These are phyloP conservation scores for Cydonia oblonga DNA, from an alignment of 331 rosid species.

Conservation along the genomic window DNA sequence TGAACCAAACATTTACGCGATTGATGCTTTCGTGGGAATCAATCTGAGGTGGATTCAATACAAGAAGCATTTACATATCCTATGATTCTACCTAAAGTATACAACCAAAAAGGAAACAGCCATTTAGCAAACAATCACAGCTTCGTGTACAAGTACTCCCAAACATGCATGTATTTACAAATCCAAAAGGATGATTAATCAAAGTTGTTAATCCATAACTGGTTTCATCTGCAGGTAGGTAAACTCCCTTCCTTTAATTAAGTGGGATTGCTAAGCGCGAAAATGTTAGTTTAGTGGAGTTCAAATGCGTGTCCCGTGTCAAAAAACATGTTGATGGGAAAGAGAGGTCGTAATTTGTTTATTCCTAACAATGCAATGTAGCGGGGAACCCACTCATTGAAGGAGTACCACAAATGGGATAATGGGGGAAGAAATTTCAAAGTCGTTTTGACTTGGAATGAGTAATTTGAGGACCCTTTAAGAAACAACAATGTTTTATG, in stretches of 20 bases:
- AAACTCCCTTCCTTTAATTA: slow-evolving; percentile 16
- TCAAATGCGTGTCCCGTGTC: slow-evolving; percentile 24
- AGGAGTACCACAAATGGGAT: slow-evolving; percentile 20
- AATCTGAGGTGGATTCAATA: not conserved
- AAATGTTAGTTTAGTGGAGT: slow-evolving; percentile 16
- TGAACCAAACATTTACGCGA: not conserved
- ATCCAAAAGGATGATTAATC: not conserved
- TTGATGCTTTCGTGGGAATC: not conserved
- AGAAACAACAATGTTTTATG: slow-evolving; percentile 32
- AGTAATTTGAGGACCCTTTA: slow-evolving; percentile 27
- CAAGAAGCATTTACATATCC: not conserved
- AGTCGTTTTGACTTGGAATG: slow-evolving; percentile 10
- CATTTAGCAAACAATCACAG: no score
- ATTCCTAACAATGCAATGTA: slow-evolving; percentile 29
- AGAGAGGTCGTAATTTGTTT: slow-evolving; percentile 10
- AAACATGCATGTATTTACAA: slow-evolving; percentile 22
- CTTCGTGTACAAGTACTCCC: not conserved
- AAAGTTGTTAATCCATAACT: slow-evolving; percentile 4
- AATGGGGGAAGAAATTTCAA: slow-evolving; percentile 8
- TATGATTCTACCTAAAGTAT: not conserved
- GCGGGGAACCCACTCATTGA: slow-evolving; percentile 57
- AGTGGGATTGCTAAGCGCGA: slow-evolving; percentile 33
- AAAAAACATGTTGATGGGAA: slow-evolving; percentile 28
- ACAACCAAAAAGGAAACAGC: no score
- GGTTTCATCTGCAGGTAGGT: slow-evolving; percentile 16